Percentiles rank a stretch among this genome's conserved stretches.
Evolutionary conservation across 768 basidiomycete species (phyloP).

Genomic region (Lactarius evosmus): DNA sequence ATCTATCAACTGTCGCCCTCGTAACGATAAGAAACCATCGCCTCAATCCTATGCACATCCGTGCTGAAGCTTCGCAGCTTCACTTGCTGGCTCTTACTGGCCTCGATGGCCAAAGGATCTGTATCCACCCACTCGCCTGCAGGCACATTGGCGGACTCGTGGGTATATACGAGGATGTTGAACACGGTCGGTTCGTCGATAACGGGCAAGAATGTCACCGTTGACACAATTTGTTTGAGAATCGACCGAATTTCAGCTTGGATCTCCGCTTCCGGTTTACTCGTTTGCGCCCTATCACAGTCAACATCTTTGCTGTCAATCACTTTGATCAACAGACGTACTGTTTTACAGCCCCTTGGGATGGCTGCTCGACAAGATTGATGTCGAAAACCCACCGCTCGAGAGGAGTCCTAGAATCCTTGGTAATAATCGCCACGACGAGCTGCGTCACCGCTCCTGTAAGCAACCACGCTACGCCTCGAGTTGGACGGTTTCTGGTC

Average conservation of each 20-base stretch:
- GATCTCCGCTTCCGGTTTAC: constrained; percentile 83
- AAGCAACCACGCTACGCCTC: constrained; percentile 80
- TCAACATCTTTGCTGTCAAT: constrained; percentile 5
- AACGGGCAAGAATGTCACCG: constrained; percentile 93
- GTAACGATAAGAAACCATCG: constrained; percentile 96
- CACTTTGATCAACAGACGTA: constrained; percentile 32
- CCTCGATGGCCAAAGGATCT: constrained; percentile 87
- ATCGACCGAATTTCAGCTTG: constrained; percentile 97
- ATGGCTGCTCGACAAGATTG: constrained; percentile 67
- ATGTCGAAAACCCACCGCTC: constrained; percentile 99
- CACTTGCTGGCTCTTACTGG: constrained; percentile 89
- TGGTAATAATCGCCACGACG: constrained; percentile 93
- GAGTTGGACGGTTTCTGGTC: constrained; percentile 11
- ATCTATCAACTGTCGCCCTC: constrained; percentile 43
- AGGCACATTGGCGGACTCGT: constrained; percentile 87
- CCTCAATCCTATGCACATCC: constrained; percentile 95
- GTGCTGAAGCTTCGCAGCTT: constrained; percentile 96
- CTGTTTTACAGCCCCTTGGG: constrained; percentile 46
- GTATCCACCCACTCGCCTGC: constrained; percentile 95
- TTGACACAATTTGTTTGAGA: constrained; percentile 96
- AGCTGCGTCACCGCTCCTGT: constrained; percentile 90
- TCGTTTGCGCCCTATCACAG: constrained; percentile 40
- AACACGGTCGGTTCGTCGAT: constrained; percentile 95
- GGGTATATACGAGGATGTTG: constrained; percentile 96
- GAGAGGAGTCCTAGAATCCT: constrained; percentile 85